Evolutionary conservation across 75 land plant species (phyloP).

Genomic region (Azolla pinnata): DNA sequence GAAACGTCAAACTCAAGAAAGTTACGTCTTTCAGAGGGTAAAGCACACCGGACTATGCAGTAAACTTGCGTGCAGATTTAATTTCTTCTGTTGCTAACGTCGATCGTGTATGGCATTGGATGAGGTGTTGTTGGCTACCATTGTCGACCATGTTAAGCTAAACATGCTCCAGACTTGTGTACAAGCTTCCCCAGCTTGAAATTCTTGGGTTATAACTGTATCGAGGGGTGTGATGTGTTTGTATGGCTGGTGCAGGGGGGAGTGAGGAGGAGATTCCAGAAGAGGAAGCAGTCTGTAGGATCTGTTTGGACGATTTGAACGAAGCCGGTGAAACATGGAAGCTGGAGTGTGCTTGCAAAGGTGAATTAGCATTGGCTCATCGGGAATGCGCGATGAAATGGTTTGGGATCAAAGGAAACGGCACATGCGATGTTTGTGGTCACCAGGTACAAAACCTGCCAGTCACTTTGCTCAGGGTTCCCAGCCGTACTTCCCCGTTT

Average conservation of each 20-base stretch:
- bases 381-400: conserved; percentile 64
- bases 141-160: background rate
- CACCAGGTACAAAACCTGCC: conserved; percentile 60
- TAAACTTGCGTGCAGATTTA: too few species aligned
- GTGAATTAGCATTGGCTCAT: conserved; percentile 65
- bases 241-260: conserved; percentile 20
- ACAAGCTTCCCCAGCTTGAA: conserved; percentile 1
- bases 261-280: conserved; percentile 57
- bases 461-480: conserved; percentile 43
- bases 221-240: background rate
- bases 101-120: background rate
- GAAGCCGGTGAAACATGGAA: conserved; percentile 59
- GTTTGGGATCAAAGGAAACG: conserved; percentile 66
- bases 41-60: too few species aligned
- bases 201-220: background rate
- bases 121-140: background rate
- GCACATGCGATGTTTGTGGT: conserved; percentile 62
- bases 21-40: background rate
- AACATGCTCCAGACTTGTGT: background rate
- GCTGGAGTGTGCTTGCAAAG: conserved; percentile 70
- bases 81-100: background rate
- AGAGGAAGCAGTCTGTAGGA: conserved; percentile 72
- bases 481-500: too few species aligned
- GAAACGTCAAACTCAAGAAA: conserved; percentile 3
- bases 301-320: conserved; percentile 46